Conservation (phyloP, 345 rosid species). For the Lagerstroemia speciosa region DNA sequence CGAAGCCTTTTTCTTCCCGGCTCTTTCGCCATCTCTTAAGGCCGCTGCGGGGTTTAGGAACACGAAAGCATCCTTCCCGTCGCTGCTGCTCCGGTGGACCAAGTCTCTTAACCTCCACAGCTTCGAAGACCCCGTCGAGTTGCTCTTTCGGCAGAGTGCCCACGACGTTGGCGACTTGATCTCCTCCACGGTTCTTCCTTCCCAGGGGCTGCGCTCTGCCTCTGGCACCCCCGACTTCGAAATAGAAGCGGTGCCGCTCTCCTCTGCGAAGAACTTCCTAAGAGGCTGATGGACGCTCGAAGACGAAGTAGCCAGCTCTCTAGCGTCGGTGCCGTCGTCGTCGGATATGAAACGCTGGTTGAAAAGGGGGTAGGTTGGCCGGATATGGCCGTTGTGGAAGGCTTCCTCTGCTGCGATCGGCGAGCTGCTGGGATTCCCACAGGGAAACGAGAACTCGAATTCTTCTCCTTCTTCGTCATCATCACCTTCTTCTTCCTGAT, state of each 20-base stretch:
- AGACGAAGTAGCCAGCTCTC: background rate
- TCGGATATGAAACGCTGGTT: constrained; percentile 23
- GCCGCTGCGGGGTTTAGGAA: constrained; percentile 20
- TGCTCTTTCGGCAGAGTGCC: constrained; percentile 47
- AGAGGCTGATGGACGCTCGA: constrained; percentile 18
- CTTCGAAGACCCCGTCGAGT: constrained; percentile 50
- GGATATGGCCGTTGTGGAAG: constrained; percentile 45
- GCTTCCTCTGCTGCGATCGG: constrained; percentile 42
- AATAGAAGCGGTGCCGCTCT: background rate
- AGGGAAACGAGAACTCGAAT: constrained; percentile 42
- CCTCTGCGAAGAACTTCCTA: constrained; percentile 33
- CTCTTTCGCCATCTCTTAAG: constrained; percentile 2
- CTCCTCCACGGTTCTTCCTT: constrained; percentile 28
- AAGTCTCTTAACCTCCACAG: constrained; percentile 42
- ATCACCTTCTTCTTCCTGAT: constrained; percentile 7
- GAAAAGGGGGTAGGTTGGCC: constrained; percentile 38
- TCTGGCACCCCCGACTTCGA: constrained; percentile 6
- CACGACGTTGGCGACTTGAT: constrained; percentile 33
- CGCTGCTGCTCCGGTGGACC: constrained; percentile 37
- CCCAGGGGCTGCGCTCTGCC: constrained; percentile 34
- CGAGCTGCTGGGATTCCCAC: constrained; percentile 22
- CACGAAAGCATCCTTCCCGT: constrained; percentile 56
- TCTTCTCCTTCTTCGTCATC: constrained; percentile 20
- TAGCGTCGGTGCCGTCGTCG: constrained; percentile 6
- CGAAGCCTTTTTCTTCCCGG: constrained; percentile 9